phyloP scores from a whole-genome alignment of 495 filamentous ascomycete genomes.

The Penicillium maclennaniae region DNA sequence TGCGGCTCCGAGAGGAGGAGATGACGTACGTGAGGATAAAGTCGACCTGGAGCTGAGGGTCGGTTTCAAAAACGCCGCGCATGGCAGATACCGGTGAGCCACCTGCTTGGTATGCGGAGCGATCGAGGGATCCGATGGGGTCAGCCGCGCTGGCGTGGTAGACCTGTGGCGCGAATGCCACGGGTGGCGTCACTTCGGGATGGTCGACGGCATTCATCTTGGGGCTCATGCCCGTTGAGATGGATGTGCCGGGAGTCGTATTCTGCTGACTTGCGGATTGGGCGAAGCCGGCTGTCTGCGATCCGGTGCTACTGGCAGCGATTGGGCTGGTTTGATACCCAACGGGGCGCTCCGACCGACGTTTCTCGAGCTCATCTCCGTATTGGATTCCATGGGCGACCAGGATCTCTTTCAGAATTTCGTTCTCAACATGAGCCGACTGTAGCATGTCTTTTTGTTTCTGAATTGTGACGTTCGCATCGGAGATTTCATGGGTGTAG shows the following conservation, averaged over 20 bases:
- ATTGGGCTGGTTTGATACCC: conserved; percentile 32
- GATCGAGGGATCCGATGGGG: conserved; percentile 29
- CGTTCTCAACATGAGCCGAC: conserved; percentile 58
- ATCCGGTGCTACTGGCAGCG: conserved; percentile 34
- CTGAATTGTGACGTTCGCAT: conserved; percentile 34
- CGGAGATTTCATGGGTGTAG: conserved; percentile 40
- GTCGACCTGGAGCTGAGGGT: conserved; percentile 79
- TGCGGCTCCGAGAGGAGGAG: not conserved
- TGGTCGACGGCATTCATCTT: conserved; percentile 30
- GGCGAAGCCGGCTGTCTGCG: conserved; percentile 26
- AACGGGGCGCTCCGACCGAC: conserved; percentile 30
- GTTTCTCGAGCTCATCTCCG: conserved; percentile 37
- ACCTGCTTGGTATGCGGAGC: conserved; percentile 20
- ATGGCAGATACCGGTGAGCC: conserved; percentile 38
- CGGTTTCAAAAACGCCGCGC: conserved; percentile 66
- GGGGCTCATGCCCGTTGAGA: conserved; percentile 36
- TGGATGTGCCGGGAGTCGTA: conserved; percentile 39
- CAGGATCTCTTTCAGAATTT: conserved; percentile 69
- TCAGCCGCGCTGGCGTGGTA: conserved; percentile 26
- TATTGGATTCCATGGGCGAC: conserved; percentile 66
- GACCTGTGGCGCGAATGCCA: conserved; percentile 31
- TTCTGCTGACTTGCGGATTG: conserved; percentile 26
- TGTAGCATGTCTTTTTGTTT: conserved; percentile 44
- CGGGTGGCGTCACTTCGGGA: conserved; percentile 31
- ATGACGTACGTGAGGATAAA: conserved; percentile 90